phyloP scores from a whole-genome alignment of 129 eudicot species.

The carrot (Daucus carota) region DH1_v3.0 NC_030381.2:2413501-2414000 shows the following conservation, averaged over 20 bases:
- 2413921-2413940: too few relatives aligned
- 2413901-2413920: too few relatives aligned
- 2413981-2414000: too few relatives aligned
- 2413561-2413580: constrained; percentile 26
- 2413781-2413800: not conserved
- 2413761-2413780: not conserved
- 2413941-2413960: too few relatives aligned
- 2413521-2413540: constrained; percentile 76
- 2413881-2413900: too few relatives aligned
- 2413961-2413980: too few relatives aligned
- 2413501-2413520: constrained; percentile 60
- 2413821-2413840: too few relatives aligned
- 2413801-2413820: too few relatives aligned
- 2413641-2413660: not conserved
- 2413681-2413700: not conserved
- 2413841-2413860: too few relatives aligned
- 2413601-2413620: constrained; percentile 4
- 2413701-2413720: constrained; percentile 2
- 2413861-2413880: too few relatives aligned
- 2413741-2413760: constrained; percentile 4
- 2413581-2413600: constrained; percentile 14
- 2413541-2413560: constrained; percentile 47
- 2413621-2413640: not conserved
- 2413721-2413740: not conserved
- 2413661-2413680: not conserved